Evolutionary conservation across 495 filamentous ascomycete genomes (phyloP), one percentile per base, ranked within the genome.

Genomic region (Podospora bellae-mahoneyi): DNA sequence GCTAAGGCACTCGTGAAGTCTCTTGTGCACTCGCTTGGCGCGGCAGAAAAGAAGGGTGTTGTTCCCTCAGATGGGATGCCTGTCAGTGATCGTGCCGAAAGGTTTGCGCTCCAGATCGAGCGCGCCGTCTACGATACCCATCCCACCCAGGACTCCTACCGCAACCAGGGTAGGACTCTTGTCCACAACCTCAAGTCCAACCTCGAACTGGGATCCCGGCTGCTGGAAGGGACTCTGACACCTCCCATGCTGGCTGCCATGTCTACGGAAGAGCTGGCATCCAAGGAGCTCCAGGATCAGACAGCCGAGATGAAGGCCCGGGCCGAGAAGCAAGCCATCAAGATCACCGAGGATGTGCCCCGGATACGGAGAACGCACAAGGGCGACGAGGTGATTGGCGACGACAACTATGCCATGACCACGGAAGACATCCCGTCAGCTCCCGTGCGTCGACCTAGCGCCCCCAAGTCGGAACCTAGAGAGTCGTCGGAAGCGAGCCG

Each of bases 331-430:
- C 93, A 97, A 71, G 88, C 92, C 63, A 91, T 94, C 61, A 87
- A 96, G 63, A 85, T 94, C 34, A 87, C 92, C 54, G 92, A 96
- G 53, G 88, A 94, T 71, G 88, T 87, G 0, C 95, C 94, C 6
- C 87, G 93, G 4, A 90, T 97, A 66, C 86, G 93, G 72, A 88
- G 91, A 70, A 97, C 94, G 2, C 95, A 98, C 76, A 99, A 97
- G 78, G 95, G 95, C 32, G 94, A 97, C 67, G 95, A 99, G 74
- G 67, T 96, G 16, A 86, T 99, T 48, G 92, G 91, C 63, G 88
- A 91, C 39, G 91, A 85, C 23, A 71, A 69, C 64, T 71, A 78
- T 26, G 65, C 55, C 32, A 69, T 78, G 23, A 69, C 77, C 0
- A 75, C 68, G 56, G 80, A 83, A 15, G 80, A 80, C 6, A 74